A percentile compares a stretch with the other conserved stretches of the same genome.
These are phyloP conservation scores for Lagenidium sp. DNA, from an alignment of 352 stramenopile species.

Conservation along the genomic window DNA sequence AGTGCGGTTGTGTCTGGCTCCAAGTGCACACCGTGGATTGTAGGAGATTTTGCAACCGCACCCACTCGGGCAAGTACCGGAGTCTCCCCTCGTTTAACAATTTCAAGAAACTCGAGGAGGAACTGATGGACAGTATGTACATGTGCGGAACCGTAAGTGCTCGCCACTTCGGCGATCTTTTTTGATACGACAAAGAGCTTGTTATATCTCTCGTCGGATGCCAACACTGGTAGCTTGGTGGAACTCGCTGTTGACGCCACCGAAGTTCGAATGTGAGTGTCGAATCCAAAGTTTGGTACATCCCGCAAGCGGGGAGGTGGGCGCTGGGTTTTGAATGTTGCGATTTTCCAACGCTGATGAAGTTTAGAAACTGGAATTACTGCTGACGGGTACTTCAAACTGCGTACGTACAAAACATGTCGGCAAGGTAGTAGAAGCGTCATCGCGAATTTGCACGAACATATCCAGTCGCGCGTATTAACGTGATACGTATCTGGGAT, in stretches of 20 bases:
- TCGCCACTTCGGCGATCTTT: background rate
- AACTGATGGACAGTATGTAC: background rate
- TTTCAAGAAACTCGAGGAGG: background rate
- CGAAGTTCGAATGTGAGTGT: too few species aligned
- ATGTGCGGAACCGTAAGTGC: background rate
- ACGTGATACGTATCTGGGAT: slow-evolving; percentile 1
- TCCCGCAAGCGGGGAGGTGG: too few species aligned
- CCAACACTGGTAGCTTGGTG: too few species aligned
- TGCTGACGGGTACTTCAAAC: background rate
- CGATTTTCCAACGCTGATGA: slow-evolving; percentile 1
- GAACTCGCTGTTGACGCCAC: too few species aligned
- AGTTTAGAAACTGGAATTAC: slow-evolving; percentile 1
- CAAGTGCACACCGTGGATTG: too few species aligned
- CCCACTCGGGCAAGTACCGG: too few species aligned
- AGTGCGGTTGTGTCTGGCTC: too few species aligned
- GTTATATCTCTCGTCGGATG: background rate
- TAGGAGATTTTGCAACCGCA: too few species aligned
- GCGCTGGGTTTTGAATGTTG: too few species aligned
- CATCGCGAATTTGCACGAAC: slow-evolving; percentile 3
- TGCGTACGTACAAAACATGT: slow-evolving; percentile 1
- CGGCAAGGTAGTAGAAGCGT: slow-evolving; percentile 1
- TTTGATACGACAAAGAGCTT: background rate
- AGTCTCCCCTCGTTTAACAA: too few species aligned
- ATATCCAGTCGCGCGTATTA: background rate
- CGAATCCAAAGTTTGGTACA: too few species aligned